A percentile compares a stretch with the other conserved stretches of the same genome.
Evolutionary conservation across 23 red algal genomes (phyloP).

Genomic region (Cyanidioschyzon merolae): DNA sequence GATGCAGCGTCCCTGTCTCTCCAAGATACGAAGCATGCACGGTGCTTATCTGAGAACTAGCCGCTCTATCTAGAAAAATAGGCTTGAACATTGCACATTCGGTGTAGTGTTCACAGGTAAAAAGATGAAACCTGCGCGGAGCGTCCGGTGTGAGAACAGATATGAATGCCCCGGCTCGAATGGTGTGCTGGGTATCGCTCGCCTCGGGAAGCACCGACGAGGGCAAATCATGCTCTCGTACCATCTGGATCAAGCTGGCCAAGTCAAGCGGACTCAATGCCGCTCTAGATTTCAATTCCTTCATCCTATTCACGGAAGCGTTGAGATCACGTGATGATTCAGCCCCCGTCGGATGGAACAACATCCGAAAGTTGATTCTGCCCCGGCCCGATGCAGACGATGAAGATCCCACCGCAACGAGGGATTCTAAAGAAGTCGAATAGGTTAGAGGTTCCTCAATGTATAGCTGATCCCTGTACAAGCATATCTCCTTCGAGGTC

Average conservation of each 20-base stretch:
- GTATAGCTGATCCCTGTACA: background rate
- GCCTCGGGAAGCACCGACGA: background rate
- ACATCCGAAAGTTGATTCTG: background rate
- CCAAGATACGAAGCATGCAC: background rate
- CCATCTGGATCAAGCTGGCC: background rate
- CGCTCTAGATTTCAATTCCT: too few relatives aligned
- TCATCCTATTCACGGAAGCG: background rate
- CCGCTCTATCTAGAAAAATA: background rate
- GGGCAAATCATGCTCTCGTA: background rate
- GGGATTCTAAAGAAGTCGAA: background rate
- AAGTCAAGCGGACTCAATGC: background rate
- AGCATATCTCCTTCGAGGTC: background rate
- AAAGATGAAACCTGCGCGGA: background rate
- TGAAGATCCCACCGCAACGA: background rate
- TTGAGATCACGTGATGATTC: background rate
- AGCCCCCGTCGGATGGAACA: background rate
- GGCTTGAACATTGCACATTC: conserved; percentile 1
- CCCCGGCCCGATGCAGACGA: background rate
- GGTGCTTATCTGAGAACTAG: background rate
- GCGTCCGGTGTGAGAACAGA: background rate
- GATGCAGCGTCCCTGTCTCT: background rate
- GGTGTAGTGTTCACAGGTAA: background rate
- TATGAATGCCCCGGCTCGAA: background rate
- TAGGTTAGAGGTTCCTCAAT: background rate
- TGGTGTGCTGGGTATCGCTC: background rate